These are phyloP conservation scores for Polytrichum formosum DNA, from an alignment of 225 moss, liverwort and hornwort species.

Conservation along the genomic window DNA sequence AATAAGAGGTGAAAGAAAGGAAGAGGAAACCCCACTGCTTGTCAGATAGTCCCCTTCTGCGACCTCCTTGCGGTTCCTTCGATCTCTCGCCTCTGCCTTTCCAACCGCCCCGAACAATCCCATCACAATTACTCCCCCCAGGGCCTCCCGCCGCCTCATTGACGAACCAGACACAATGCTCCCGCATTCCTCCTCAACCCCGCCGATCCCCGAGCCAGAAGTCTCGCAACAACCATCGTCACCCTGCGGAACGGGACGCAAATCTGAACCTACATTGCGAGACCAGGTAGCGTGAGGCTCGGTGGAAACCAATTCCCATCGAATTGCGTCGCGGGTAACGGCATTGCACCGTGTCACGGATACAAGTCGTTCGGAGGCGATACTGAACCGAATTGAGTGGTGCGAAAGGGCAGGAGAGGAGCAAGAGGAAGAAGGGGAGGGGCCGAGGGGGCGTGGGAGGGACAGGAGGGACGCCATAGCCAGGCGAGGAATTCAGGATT, in stretches of 20 bases:
- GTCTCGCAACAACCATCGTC: conserved; percentile 20
- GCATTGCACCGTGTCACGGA: conserved; percentile 1
- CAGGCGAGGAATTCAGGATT: no score
- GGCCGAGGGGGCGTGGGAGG: conserved; percentile 22
- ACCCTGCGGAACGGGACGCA: background rate
- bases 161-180: background rate
- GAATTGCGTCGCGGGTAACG: conserved; percentile 3
- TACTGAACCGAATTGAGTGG: conserved; percentile 23
- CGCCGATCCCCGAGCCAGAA: conserved; percentile 22
- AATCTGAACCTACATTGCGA: conserved; percentile 25
- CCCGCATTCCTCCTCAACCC: background rate
- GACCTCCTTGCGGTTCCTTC: conserved; percentile 46
- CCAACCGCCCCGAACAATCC: conserved; percentile 15
- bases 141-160: conserved; percentile 27
- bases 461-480: conserved; percentile 40
- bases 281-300: conserved; percentile 7
- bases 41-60: conserved; percentile 43
- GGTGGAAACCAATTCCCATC: background rate
- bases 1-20: background rate
- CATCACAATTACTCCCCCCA: conserved; percentile 13
- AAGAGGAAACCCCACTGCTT: conserved; percentile 25
- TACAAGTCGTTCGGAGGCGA: conserved; percentile 12
- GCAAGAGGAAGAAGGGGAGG: background rate
- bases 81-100: conserved; percentile 48
- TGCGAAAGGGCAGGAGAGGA: conserved; percentile 6